Evolutionary conservation across 2,329 filamentous ascomycete genomes (phyloP), one percentile per base, ranked within the genome.

Genomic region (Xylaria arbuscula): DNA sequence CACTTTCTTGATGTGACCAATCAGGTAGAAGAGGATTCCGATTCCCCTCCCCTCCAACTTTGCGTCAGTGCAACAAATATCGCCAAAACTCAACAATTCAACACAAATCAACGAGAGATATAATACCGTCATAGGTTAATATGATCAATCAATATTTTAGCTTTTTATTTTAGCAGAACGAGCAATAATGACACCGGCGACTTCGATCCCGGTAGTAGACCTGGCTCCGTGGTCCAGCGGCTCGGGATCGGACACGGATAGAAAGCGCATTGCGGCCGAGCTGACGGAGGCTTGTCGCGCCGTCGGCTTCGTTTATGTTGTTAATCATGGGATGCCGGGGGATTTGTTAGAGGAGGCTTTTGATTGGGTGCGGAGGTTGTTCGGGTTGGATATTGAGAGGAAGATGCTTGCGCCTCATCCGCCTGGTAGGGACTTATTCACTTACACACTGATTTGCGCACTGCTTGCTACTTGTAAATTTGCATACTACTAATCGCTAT

Each of bases 341-440:
- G 73, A 78, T 0, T 64, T 79, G 1, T 72, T 83, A 2, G 73
- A 80, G 1, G 78, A 81, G 38, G 81, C 81, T 0, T 83, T 83
- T 61, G 36, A 45, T 17, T 81, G 78, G 79, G 75, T 76, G 1
- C 72, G 73, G 58, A 73, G 68, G 36, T 73, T 80, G 19, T 80
- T 80, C 34, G 76, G 75, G 59, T 70, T 81, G 11, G 74, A 78
- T 1, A 22, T 72, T 4, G 77, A 80, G 60, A 73, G 74, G 50
- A 79, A 80, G 66, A 79, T 80, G 78, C 73, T 77, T 51, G 79
- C 78, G 40, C 78, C 78, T 36, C 78, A 80, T 64, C 78, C 78
- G 10, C 74, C 75, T n/a, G 40, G 40, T 42, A 59, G 77, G 77
- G 76, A 59, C 40, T 24, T 28, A 50, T 7, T 32, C 11, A 24